A percentile compares a stretch with the other conserved stretches of the same genome.
Evolutionary conservation across 345 rosid genomes (phyloP).

Genomic region (Acer campestre): DNA sequence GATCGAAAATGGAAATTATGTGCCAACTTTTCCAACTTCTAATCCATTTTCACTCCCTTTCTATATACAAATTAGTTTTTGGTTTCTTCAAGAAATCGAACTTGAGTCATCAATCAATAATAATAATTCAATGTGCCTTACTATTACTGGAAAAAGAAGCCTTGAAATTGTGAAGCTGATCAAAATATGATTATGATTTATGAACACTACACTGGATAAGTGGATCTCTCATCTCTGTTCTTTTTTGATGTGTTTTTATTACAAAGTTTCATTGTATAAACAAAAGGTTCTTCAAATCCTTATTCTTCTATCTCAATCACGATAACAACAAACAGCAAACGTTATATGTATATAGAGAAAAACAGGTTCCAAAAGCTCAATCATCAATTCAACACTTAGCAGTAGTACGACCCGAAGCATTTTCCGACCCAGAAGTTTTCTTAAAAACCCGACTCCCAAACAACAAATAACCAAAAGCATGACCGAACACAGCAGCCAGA

Average conservation of each 20-base stretch:
- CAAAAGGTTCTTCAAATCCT: neutral
- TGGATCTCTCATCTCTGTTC: neutral
- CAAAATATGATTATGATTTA: too few species aligned
- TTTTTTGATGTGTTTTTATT: neutral
- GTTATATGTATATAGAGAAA: neutral
- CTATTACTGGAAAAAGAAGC: too few species aligned
- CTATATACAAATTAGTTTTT: too few species aligned
- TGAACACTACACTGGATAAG: too few species aligned
- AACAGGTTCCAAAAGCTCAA: neutral
- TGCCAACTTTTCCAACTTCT: neutral
- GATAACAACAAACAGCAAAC: neutral
- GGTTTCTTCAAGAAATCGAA: too few species aligned
- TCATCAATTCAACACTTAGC: conserved; percentile 12
- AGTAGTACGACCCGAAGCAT: neutral
- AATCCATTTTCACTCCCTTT: neutral
- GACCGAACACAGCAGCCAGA: conserved; percentile 66
- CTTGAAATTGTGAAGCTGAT: neutral
- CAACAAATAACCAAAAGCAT: conserved; percentile 65
- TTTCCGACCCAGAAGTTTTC: conserved; percentile 36
- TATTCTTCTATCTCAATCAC: neutral
- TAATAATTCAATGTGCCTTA: too few species aligned
- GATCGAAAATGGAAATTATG: too few species aligned
- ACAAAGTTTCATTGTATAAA: neutral
- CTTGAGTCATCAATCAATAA: too few species aligned
- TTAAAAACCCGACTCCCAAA: conserved; percentile 56